phyloP scores from a whole-genome alignment of 768 basidiomycete species.

The Tulasnella sp. region DNA sequence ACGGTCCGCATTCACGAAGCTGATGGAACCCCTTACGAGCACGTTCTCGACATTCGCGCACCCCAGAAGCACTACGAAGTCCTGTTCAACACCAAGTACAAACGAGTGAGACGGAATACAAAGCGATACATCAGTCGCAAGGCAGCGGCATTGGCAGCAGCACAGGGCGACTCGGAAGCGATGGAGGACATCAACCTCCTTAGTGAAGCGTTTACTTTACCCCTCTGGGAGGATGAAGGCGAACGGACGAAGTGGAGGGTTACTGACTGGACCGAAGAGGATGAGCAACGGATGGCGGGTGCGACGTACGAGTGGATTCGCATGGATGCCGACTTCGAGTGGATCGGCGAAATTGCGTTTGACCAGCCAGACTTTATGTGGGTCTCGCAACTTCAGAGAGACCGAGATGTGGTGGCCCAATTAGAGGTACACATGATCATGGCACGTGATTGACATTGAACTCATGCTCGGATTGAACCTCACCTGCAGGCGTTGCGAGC shows the following conservation, averaged over 20 bases:
- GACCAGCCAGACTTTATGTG: constrained; percentile 98
- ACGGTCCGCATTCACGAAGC: constrained; percentile 98
- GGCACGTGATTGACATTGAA: background rate
- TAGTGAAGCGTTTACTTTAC: constrained; percentile 86
- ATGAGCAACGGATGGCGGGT: constrained; percentile 84
- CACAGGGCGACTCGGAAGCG: constrained; percentile 83
- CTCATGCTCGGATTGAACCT: background rate
- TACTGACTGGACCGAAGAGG: constrained; percentile 95
- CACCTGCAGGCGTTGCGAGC: constrained; percentile 78
- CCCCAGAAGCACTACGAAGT: constrained; percentile 92
- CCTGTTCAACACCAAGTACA: constrained; percentile 97
- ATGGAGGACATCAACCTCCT: constrained; percentile 90
- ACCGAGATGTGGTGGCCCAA: constrained; percentile 94
- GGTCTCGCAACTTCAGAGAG: constrained; percentile 90
- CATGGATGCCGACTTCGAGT: constrained; percentile 98
- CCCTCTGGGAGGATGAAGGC: constrained; percentile 92
- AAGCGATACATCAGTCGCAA: constrained; percentile 92
- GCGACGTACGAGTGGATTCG: constrained; percentile 99
- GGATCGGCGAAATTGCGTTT: constrained; percentile 88
- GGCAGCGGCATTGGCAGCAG: constrained; percentile 85
- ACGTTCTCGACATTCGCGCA: constrained; percentile 83
- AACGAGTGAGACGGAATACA: constrained; percentile 88
- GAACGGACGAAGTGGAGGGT: constrained; percentile 94
- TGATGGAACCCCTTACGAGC: constrained; percentile 97
- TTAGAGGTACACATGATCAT: constrained; percentile 58